These are phyloP conservation scores for Candida nonsorbophila DNA, from an alignment of 805 yeast genomes.

Conservation along the genomic window DNA sequence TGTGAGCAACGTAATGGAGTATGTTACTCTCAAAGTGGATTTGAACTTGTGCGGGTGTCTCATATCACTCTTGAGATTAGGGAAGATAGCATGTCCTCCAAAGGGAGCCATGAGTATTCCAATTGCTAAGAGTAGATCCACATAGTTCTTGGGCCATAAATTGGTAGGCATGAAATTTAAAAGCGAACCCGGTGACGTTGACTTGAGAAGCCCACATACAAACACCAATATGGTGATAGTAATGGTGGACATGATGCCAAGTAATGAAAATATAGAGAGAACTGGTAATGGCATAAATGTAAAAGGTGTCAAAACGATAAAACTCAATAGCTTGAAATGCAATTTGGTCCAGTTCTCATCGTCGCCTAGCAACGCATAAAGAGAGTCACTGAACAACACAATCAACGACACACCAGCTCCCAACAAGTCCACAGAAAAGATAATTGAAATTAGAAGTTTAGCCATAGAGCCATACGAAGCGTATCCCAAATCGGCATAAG, in stretches of 20 bases:
- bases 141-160: slow-evolving; percentile 52
- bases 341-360: slow-evolving; percentile 33
- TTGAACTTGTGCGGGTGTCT: slow-evolving; percentile 58
- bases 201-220: slow-evolving; percentile 59
- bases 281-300: slow-evolving; percentile 73
- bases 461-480: slow-evolving; percentile 81
- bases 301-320: slow-evolving; percentile 71
- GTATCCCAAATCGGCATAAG: slow-evolving; percentile 85
- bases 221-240: slow-evolving; percentile 56
- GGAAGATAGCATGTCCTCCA: slow-evolving; percentile 83
- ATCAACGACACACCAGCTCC: slow-evolving; percentile 81
- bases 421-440: slow-evolving; percentile 71
- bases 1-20: slow-evolving; percentile 52
- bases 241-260: slow-evolving; percentile 21
- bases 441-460: slow-evolving; percentile 62
- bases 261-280: slow-evolving; percentile 44
- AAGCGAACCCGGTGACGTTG: slow-evolving; percentile 69
- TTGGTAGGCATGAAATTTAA: slow-evolving; percentile 59
- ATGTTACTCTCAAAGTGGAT: slow-evolving; percentile 51
- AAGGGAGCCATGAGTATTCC: slow-evolving; percentile 74
- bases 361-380: slow-evolving; percentile 54
- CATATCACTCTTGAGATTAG: slow-evolving; percentile 72
- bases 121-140: slow-evolving; percentile 51
- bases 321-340: slow-evolving; percentile 62
- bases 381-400: slow-evolving; percentile 80